A percentile compares a stretch with the other conserved stretches of the same genome.
phyloP scores from a whole-genome alignment of 495 filamentous ascomycete species.

The Penicillium parvum region DNA sequence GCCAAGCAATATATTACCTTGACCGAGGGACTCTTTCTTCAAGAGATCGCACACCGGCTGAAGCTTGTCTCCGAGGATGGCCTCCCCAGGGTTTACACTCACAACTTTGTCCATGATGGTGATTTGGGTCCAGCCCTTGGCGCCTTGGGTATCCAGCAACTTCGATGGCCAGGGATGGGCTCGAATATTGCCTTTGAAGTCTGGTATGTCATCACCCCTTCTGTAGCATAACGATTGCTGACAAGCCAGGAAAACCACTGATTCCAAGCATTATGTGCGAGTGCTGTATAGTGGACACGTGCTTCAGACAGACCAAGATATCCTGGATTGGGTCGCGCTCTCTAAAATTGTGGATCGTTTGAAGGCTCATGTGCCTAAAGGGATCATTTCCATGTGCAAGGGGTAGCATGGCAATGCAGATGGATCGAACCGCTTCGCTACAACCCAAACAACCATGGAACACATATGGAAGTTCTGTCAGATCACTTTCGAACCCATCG shows the following conservation, averaged over 20 bases:
- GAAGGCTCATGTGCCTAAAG: conserved; percentile 24
- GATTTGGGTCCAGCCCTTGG: conserved; percentile 32
- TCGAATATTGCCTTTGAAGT: conserved; percentile 35
- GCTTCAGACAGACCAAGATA: conserved; percentile 29
- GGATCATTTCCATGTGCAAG: conserved; percentile 29
- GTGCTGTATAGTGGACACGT: conserved; percentile 34
- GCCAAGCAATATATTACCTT: conserved; percentile 28
- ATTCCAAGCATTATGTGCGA: conserved; percentile 16
- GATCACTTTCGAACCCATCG: too few relatives aligned
- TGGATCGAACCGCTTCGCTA: too few relatives aligned
- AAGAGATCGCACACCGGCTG: conserved; percentile 22
- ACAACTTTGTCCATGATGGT: conserved; percentile 35
- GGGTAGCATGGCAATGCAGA: too few relatives aligned
- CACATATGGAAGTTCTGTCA: too few relatives aligned
- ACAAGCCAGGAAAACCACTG: conserved; percentile 19
- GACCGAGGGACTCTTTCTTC: conserved; percentile 28
- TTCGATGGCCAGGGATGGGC: conserved; percentile 36
- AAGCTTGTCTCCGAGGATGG: conserved; percentile 13
- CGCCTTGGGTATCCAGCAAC: conserved; percentile 25
- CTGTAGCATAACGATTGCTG: background rate
- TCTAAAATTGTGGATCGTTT: conserved; percentile 22
- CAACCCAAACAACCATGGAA: too few relatives aligned
- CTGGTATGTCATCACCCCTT: conserved; percentile 18
- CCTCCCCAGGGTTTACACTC: conserved; percentile 24
- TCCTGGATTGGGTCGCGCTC: conserved; percentile 35